A percentile compares a stretch with the other conserved stretches of the same genome.
These are phyloP conservation scores for Exophiala phaeomuriformis DNA, from an alignment of 2,329 filamentous ascomycete genomes.

Conservation along the genomic window DNA sequence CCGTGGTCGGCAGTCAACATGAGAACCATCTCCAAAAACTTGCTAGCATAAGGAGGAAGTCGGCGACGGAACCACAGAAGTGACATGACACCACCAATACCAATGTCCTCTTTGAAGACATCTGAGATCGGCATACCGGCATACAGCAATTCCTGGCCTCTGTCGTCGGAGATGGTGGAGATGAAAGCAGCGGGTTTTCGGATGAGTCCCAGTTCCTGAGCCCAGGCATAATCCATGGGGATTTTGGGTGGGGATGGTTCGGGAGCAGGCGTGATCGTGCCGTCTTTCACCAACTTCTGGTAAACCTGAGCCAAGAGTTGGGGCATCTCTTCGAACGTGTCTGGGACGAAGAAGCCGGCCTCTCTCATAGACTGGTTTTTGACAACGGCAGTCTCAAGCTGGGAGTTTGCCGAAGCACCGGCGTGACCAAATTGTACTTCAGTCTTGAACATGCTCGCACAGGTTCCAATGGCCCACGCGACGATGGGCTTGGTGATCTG, in stretches of 20 bases:
- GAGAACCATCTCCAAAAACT: conserved; percentile 99
- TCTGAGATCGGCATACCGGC: conserved; percentile 99
- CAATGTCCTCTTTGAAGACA: conserved; percentile 97
- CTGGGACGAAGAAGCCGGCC: conserved; percentile 86
- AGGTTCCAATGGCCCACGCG: conserved; percentile 98
- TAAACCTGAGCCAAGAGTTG: conserved; percentile 70
- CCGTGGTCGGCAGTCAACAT: conserved; percentile 99
- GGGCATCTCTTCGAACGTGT: conserved; percentile 96
- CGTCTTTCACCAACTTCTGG: conserved; percentile 75
- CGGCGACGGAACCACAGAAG: conserved; percentile 98
- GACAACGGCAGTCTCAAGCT: conserved; percentile 89
- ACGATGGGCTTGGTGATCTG: conserved; percentile 97
- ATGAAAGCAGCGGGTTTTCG: conserved; percentile 99
- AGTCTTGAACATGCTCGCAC: conserved; percentile 99
- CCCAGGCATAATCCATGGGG: conserved; percentile 99
- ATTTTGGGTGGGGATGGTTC: conserved; percentile 98
- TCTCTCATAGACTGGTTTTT: conserved; percentile 98
- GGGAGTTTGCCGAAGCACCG: conserved; percentile 97
- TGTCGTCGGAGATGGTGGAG: conserved; percentile 98
- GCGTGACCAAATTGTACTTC: conserved; percentile 99
- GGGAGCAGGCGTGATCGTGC: conserved; percentile 73
- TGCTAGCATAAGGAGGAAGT: conserved; percentile 90
- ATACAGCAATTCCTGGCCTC: conserved; percentile 97
- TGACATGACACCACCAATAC: conserved; percentile 99
- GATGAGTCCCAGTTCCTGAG: conserved; percentile 97